A percentile compares a stretch with the other conserved stretches of the same genome.
Evolutionary conservation across 768 basidiomycete genomes (phyloP).

Genomic region (Inosperma sp.): DNA sequence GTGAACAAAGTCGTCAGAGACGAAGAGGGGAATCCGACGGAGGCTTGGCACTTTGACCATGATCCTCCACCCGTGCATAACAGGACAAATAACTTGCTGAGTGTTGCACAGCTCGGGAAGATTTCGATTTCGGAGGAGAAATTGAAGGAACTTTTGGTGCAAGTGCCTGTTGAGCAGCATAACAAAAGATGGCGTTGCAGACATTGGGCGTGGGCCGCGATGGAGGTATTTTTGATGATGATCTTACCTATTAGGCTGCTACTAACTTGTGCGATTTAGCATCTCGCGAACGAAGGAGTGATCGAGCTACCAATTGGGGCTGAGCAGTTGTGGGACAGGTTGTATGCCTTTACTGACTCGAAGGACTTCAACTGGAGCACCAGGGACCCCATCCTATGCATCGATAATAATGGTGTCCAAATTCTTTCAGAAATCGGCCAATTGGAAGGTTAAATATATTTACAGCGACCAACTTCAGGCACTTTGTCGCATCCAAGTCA

Average conservation of each 20-base stretch:
- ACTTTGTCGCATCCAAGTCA: no score
- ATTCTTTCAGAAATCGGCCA: no score
- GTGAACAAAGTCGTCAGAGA: neutral
- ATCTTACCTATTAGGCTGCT: neutral
- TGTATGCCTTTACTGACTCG: conserved; percentile 1
- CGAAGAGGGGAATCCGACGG: neutral
- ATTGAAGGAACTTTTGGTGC: neutral
- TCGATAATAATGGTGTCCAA: no score
- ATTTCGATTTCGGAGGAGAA: neutral
- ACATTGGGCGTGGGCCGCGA: neutral
- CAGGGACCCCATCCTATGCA: no score
- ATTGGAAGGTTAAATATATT: no score
- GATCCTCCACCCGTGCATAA: neutral
- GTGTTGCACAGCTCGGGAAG: neutral
- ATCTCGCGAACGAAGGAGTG: neutral
- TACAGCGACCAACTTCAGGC: no score
- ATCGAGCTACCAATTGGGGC: neutral
- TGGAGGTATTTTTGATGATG: neutral
- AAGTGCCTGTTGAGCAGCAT: neutral
- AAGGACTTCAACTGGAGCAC: no score
- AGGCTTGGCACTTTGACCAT: neutral
- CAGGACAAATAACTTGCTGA: neutral
- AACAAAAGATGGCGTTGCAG: neutral
- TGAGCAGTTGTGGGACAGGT: neutral
- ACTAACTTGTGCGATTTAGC: neutral